Evolutionary conservation across 2,329 filamentous ascomycete species (phyloP), one percentile per base, ranked within the genome.

Genomic region (Onygenales sp.): DNA sequence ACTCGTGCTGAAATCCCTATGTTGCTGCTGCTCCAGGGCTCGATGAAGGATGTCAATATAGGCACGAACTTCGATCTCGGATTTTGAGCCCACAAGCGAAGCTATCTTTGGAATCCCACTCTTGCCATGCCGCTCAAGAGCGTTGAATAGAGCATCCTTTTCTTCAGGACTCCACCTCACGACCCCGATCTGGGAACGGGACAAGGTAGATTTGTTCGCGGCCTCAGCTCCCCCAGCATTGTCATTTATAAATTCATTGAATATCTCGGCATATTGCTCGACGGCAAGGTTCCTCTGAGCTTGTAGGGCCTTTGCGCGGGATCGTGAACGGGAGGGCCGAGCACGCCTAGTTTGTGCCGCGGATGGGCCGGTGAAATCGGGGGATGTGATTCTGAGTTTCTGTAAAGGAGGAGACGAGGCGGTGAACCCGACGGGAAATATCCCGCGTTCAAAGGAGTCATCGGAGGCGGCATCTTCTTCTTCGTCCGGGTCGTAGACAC

Each of bases 161-260:
- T 96, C 91, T 1, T 72, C 61, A 0, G 78, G 56, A 0, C 80
- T 83, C 92, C 92, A 97, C 9, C 70, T 60, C 0, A 84, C 82
- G 31, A 82, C 75, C 21, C 89, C 90, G 50, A 90, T 71, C 61
- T 89, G 86, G 2, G 78, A 77, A 38, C 71, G 50, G 47, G 66
- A 55, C 47, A 54, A 77, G 2, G 60, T 52, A n/a, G 59, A 55
- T 7, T 58, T 53, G 33, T 43, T 50, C 17, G 56, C 57, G 17
- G 50, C 54, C 8, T 42, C 43, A 33, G 49, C 17, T 11, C 45
- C 46, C n/a, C 54, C 52, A n/a, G 54, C 13, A 13, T 59, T 27
- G 32, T 63, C 63, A n/a, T 75, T 66, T 51, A 85, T 81, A 32
- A 81, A 78, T 21, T 72, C 68, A 58, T 87, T 84, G 33, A 81